A percentile compares a stretch with the other conserved stretches of the same genome.
Evolutionary conservation across 129 eudicot genomes (phyloP).

Genomic region (Lonicera japonica): DNA sequence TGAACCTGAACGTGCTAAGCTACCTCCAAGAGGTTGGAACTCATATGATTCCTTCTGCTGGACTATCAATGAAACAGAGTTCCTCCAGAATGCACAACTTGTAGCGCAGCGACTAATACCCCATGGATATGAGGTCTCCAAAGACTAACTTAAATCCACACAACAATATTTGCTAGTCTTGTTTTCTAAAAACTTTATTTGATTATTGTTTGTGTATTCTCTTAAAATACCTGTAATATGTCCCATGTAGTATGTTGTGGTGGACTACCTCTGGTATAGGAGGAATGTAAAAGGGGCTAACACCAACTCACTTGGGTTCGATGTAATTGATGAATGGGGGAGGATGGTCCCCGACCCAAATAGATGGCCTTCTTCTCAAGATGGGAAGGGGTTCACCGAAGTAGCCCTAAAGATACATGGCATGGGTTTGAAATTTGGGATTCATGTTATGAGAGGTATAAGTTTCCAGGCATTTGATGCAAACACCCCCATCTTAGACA

Average conservation of each 20-base stretch:
- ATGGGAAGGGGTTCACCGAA: conserved; percentile 63
- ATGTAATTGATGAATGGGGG: conserved; percentile 96
- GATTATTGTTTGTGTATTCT: conserved; percentile 2
- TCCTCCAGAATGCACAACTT: conserved; percentile 72
- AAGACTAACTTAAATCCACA: too few species aligned
- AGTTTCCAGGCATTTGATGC: conserved; percentile 90
- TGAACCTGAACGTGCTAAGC: conserved; percentile 25
- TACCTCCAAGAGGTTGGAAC: conserved; percentile 98
- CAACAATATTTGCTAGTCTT: background rate
- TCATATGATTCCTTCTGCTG: conserved; percentile 97
- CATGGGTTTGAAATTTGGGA: conserved; percentile 94
- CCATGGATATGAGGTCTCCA: conserved; percentile 79
- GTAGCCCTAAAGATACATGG: conserved; percentile 77
- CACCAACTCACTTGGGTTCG: conserved; percentile 74
- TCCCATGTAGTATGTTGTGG: conserved; percentile 70
- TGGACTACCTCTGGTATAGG: conserved; percentile 99
- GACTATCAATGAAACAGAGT: conserved; percentile 84
- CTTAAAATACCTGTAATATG: conserved; percentile 2
- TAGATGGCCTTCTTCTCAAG: conserved; percentile 87
- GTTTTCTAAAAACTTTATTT: background rate
- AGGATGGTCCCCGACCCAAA: conserved; percentile 88
- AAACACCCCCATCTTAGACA: conserved; percentile 84
- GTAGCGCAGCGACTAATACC: conserved; percentile 40
- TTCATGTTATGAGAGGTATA: conserved; percentile 97
- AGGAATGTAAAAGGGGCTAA: conserved; percentile 64